These are phyloP conservation scores for Torulaspora pretoriensis DNA, from an alignment of 1,139 yeast genomes.

Conservation along the genomic window DNA sequence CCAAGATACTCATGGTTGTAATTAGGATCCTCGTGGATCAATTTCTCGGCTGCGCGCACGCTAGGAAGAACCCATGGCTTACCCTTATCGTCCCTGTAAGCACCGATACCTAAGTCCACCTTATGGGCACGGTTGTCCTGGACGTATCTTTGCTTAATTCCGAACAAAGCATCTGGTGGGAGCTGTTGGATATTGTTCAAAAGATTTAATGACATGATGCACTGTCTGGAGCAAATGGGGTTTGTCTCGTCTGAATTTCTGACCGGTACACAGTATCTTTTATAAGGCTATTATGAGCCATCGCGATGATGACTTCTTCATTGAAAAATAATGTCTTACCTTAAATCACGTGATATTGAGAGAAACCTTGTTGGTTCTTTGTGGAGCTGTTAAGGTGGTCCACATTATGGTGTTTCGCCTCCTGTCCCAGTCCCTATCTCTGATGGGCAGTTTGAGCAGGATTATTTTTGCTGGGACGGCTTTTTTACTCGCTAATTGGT, in stretches of 20 bases:
- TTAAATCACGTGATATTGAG: too few species aligned
- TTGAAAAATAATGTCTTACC: too few species aligned
- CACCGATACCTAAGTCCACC: slow-evolving; percentile 91
- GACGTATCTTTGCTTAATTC: slow-evolving; percentile 68
- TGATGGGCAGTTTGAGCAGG: too few species aligned
- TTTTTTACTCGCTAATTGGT: too few species aligned
- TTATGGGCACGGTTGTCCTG: slow-evolving; percentile 59
- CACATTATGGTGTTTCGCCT: too few species aligned
- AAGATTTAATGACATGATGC: slow-evolving; percentile 23
- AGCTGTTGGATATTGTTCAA: slow-evolving; percentile 51
- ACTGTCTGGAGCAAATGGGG: not conserved
- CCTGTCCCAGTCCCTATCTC: too few species aligned
- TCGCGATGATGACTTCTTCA: too few species aligned
- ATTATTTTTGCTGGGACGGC: too few species aligned
- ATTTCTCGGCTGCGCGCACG: slow-evolving; percentile 66
- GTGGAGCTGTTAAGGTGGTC: too few species aligned
- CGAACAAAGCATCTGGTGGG: slow-evolving; percentile 80
- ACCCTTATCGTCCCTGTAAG: slow-evolving; percentile 88
- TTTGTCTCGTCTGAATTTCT: not conserved
- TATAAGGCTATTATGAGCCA: too few species aligned
- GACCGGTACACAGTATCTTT: too few species aligned
- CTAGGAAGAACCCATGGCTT: slow-evolving; percentile 93
- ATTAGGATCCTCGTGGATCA: slow-evolving; percentile 49
- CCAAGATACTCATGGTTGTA: slow-evolving; percentile 91
- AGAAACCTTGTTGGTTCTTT: too few species aligned